Evolutionary conservation across 257 asterid genomes (phyloP).

Genomic region (Nicotiana paniculata): DNA sequence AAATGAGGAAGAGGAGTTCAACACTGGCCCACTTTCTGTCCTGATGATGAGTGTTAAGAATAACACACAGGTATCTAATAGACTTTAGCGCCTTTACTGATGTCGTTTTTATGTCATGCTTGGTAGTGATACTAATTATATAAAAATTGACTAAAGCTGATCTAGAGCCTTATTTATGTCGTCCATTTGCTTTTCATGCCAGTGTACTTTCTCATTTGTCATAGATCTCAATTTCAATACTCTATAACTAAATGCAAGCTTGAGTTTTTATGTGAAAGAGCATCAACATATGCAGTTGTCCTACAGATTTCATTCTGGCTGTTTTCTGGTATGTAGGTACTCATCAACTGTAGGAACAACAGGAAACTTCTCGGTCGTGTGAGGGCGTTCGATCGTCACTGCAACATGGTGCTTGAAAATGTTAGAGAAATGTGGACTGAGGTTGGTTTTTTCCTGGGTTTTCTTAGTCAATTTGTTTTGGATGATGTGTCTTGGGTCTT

Average conservation of each 20-base stretch:
- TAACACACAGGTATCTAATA: conserved; percentile 40
- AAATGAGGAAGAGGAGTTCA: conserved; percentile 95
- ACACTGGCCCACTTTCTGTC: conserved; percentile 91
- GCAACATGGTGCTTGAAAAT: conserved; percentile 91
- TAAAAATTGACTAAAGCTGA: neutral
- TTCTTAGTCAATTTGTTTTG: neutral
- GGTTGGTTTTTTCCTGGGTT: conserved; percentile 26
- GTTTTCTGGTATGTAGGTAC: conserved; percentile 30
- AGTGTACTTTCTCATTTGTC: neutral
- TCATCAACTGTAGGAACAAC: conserved; percentile 77
- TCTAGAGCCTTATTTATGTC: neutral
- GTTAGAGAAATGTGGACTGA: conserved; percentile 95
- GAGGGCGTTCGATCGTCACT: conserved; percentile 86
- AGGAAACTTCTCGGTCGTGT: conserved; percentile 70
- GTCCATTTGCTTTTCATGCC: neutral
- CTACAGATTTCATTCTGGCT: neutral
- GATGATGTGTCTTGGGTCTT: neutral
- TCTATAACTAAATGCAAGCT: neutral
- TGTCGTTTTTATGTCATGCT: neutral
- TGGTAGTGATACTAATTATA: neutral
- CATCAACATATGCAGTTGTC: neutral
- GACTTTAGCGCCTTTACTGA: neutral
- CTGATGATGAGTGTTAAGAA: conserved; percentile 55
- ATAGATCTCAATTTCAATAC: neutral
- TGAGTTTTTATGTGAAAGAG: neutral